These are phyloP conservation scores for Naganishia sp. DNA, from an alignment of 1,284 basidiomycete genomes.

Conservation along the genomic window DNA sequence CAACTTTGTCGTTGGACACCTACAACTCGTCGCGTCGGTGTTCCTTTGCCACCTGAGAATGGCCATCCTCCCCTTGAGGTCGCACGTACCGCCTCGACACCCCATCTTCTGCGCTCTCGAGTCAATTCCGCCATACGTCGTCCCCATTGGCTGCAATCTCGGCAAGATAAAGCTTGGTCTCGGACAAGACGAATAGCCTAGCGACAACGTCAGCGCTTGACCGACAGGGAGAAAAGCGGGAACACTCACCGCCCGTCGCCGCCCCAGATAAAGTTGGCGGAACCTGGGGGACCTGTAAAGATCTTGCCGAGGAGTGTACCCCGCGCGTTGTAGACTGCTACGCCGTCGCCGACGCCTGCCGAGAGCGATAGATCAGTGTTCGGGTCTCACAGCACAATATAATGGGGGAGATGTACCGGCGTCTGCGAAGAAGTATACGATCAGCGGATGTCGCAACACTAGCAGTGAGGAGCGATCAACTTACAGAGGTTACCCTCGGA, in stretches of 20 bases:
- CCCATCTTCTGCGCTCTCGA: background rate
- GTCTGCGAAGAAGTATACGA: background rate
- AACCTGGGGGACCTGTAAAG: slow-evolving; percentile 60
- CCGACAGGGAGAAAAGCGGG: background rate
- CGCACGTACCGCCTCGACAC: background rate
- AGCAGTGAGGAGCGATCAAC: background rate
- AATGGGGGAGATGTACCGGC: background rate
- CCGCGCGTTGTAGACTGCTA: slow-evolving; percentile 66
- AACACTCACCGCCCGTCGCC: slow-evolving; percentile 36
- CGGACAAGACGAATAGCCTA: slow-evolving; percentile 66
- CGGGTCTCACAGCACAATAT: no score
- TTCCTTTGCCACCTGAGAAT: background rate
- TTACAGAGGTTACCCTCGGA: slow-evolving; percentile 65
- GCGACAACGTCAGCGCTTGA: slow-evolving; percentile 43
- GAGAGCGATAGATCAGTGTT: background rate
- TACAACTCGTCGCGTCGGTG: background rate
- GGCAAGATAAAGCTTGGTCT: slow-evolving; percentile 67
- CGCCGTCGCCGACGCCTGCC: slow-evolving; percentile 69
- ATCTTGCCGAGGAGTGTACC: slow-evolving; percentile 74
- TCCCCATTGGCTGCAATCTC: slow-evolving; percentile 57
- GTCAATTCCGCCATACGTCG: slow-evolving; percentile 21
- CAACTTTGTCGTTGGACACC: background rate
- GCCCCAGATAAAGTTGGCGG: slow-evolving; percentile 58
- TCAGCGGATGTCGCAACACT: background rate
- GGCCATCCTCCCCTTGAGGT: no score